Evolutionary conservation across 176 grass and related monocot species (phyloP), one percentile per base, ranked within the genome.

Genomic region (Tillandsia fasciculata): DNA sequence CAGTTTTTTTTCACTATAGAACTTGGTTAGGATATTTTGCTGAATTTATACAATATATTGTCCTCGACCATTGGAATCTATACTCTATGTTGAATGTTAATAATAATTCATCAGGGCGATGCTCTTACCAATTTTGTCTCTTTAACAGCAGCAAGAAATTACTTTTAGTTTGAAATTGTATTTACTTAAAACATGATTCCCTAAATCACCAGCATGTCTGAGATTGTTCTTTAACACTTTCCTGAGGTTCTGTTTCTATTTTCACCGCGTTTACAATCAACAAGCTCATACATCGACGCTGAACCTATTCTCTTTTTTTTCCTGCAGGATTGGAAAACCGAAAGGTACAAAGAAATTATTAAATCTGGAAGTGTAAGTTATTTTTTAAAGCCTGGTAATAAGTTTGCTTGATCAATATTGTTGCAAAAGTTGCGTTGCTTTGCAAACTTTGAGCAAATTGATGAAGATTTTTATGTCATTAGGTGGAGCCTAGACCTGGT

Each of bases 241-340:
- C 56, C 15, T n/a, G 20, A 22, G 56, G 10, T 22, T 2, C 15
- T 12, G 29, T 33, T 15, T 59, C 9, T 61, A 17, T 61, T 61
- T 61, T 14, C 13, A 13, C 15, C 56, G 2, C 56, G 15, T n/a
- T 4, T 61, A 23, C 56, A 23, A 61, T 61, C 9, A 61, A 22
- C 29, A 67, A 14, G 24, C 2, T 49, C 12, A 67, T 14, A 67
- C 9, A 12, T 67, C 9, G 47, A 47, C 18, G 47, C 2, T 49
- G 12, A 26, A 15, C 10, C 42, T 28, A 9, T 50, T 52, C 69
- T 73, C 71, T 42, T 67, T 28, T 12, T 50, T 52, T 66, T 73
- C 68, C 78, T 90, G 74, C 82, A 97, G 93, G 86, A 92, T 29
- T 97, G 93, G 93, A 97, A 97, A 83, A 97, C 86, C 52, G 89